Evolutionary conservation across 257 asterid species (phyloP), one percentile per base, ranked within the genome.

Genomic region (Euphrasia confusa): DNA sequence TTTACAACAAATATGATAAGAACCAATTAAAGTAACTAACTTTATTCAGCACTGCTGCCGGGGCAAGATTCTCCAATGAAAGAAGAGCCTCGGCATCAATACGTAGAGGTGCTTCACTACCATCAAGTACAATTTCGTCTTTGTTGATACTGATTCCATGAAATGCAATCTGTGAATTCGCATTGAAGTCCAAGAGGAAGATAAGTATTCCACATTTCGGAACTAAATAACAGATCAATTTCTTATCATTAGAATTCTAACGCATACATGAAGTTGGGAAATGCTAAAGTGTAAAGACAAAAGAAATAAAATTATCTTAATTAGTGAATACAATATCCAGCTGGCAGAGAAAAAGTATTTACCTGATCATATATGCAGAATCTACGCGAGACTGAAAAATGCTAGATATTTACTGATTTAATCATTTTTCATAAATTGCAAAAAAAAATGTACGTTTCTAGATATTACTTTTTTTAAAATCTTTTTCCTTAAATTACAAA

Each of bases 61-160:
- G 99, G 66, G 77, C 75, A 75, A 89, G 97, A 69, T 74, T 89
- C 74, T 92, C 99, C 74, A 89, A 68, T 12, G 95, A 79, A 70
- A 92, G 80, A 80, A 80, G 87, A 73, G 97, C 89, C 78, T 79
- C 94, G 60, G 82, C 96, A 72, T 89, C 95, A 68, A 93, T 75
- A 58, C 93, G 83, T 54, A 78, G 68, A 52, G 99, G 99, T 69
- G 96, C 97, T 71, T 89, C 97, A 76, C 99, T 87, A 68, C 99
- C 96, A 77, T 83, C 88, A 74, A 93, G 95, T 71, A 87, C 32
- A 44, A 88, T 80, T 68, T 87, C 96, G 58, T 75, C 75, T 74
- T 93, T 85, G 80, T 80, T 83, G 77, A 79, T 72, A 71, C 61
- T 70, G 77, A 93, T 86, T 66, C 99, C 99, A 81, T 83, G 97